Evolutionary conservation across 2,329 filamentous ascomycete species (phyloP).

Genomic region (Colletotrichum tropicicola): DNA sequence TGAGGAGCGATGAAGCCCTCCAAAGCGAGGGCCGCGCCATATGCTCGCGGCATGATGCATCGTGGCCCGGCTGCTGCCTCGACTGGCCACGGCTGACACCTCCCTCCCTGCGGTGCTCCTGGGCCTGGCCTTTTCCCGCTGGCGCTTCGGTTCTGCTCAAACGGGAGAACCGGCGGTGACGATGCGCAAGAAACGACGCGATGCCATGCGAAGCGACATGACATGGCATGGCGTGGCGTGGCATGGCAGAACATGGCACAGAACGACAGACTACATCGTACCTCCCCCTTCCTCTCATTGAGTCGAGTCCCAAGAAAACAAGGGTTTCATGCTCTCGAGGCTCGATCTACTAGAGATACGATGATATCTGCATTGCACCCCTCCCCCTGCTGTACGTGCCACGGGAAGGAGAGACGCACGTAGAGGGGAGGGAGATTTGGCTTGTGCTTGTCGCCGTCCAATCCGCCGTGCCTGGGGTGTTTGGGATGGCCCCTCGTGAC

Average conservation of each 20-base stretch:
- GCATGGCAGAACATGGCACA: too few relatives aligned
- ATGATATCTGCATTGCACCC: too few relatives aligned
- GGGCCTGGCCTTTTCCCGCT: background rate
- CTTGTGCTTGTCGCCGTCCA: too few relatives aligned
- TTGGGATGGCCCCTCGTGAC: constrained; percentile 27
- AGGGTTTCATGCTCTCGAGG: too few relatives aligned
- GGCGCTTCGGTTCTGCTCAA: background rate
- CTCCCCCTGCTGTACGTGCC: background rate
- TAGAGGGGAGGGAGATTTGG: too few relatives aligned
- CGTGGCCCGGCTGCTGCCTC: background rate
- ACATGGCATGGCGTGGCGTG: too few relatives aligned
- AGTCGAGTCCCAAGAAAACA: too few relatives aligned
- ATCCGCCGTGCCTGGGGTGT: background rate
- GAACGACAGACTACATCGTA: too few relatives aligned
- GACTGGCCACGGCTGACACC: background rate
- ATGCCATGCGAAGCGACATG: background rate
- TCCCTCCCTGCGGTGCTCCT: background rate
- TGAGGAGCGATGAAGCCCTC: background rate
- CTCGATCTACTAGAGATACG: too few relatives aligned
- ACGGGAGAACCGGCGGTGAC: constrained; percentile 15
- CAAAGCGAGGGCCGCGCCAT: constrained; percentile 5
- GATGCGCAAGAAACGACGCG: background rate
- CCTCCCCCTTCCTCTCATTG: too few relatives aligned
- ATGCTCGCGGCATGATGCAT: constrained; percentile 4
- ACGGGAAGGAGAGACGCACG: too few relatives aligned